Percentiles rank a stretch among this genome's conserved stretches.
Evolutionary conservation across 2,329 filamentous ascomycete species (phyloP).

Genomic region (Boeremia exigua): DNA sequence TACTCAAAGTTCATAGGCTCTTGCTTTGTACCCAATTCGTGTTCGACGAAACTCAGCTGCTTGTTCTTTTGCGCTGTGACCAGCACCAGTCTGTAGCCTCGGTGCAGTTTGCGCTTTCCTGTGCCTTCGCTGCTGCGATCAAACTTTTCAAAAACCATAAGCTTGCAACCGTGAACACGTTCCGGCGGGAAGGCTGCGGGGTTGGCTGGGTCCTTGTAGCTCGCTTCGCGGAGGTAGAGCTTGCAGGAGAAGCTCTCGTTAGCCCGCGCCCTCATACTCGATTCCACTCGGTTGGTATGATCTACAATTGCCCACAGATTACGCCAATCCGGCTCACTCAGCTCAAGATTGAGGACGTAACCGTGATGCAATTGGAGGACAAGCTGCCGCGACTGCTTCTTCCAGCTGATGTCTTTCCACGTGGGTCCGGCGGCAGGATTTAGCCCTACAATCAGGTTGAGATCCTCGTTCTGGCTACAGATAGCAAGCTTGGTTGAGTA

Average conservation of each 20-base stretch:
- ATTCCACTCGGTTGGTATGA: slow-evolving; percentile 78
- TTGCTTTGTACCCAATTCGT: slow-evolving; percentile 66
- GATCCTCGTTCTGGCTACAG: slow-evolving; percentile 77
- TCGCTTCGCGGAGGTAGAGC: slow-evolving; percentile 73
- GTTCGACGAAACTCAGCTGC: slow-evolving; percentile 76
- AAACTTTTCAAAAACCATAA: slow-evolving; percentile 76
- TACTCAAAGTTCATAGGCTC: slow-evolving; percentile 80
- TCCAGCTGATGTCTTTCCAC: slow-evolving; percentile 86
- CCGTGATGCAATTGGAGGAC: slow-evolving; percentile 75
- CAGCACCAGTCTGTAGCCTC: slow-evolving; percentile 78
- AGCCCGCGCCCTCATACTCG: slow-evolving; percentile 69
- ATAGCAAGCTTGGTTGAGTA: slow-evolving; percentile 75
- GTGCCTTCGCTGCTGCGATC: slow-evolving; percentile 73
- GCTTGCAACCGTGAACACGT: slow-evolving; percentile 71
- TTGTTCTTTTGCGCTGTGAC: slow-evolving; percentile 79
- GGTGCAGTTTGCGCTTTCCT: slow-evolving; percentile 74
- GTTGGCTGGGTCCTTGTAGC: slow-evolving; percentile 79
- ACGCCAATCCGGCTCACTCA: slow-evolving; percentile 78
- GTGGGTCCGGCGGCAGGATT: slow-evolving; percentile 71
- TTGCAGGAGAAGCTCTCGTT: slow-evolving; percentile 76
- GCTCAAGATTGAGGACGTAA: slow-evolving; percentile 73
- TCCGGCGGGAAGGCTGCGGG: slow-evolving; percentile 78
- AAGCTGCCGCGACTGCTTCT: slow-evolving; percentile 68
- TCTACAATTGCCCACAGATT: slow-evolving; percentile 84
- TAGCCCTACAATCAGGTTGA: slow-evolving; percentile 76